phyloP scores from a whole-genome alignment of 805 yeast species.

The Maudiozyma pseudohumilis region DNA sequence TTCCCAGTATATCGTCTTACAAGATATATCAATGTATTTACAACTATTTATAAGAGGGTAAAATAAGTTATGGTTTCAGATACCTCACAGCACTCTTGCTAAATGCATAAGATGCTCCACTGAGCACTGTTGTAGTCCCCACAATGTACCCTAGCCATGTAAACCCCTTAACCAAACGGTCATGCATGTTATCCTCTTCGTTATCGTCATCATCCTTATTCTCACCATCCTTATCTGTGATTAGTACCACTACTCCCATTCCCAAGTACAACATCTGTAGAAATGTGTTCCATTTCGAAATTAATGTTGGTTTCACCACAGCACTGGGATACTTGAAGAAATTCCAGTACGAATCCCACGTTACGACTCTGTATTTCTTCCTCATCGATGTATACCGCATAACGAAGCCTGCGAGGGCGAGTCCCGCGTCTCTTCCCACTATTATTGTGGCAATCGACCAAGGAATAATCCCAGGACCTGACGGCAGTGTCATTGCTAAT shows the following conservation, averaged over 20 bases:
- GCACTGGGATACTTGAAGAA: conserved; percentile 64
- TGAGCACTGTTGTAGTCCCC: conserved; percentile 60
- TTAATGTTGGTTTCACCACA: conserved; percentile 75
- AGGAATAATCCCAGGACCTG: conserved; percentile 57
- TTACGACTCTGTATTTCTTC: conserved; percentile 23
- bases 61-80: not conserved
- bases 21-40: not conserved
- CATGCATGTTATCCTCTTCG: conserved; percentile 3
- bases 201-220: conserved; percentile 3
- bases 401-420: conserved; percentile 63
- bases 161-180: not conserved
- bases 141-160: conserved; percentile 43
- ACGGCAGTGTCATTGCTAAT: conserved; percentile 48
- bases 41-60: not conserved
- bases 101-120: conserved; percentile 71
- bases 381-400: conserved; percentile 53
- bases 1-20: too few species aligned
- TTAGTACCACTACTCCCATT: conserved; percentile 36
- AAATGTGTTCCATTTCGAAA: conserved; percentile 83
- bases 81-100: conserved; percentile 50
- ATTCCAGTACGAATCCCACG: conserved; percentile 66
- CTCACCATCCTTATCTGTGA: conserved; percentile 6
- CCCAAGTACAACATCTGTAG: conserved; percentile 88
- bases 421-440: conserved; percentile 70
- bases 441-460: conserved; percentile 55